Conservation (phyloP, 257 asterid genomes). For the Schizonepeta tenuifolia region DNA sequence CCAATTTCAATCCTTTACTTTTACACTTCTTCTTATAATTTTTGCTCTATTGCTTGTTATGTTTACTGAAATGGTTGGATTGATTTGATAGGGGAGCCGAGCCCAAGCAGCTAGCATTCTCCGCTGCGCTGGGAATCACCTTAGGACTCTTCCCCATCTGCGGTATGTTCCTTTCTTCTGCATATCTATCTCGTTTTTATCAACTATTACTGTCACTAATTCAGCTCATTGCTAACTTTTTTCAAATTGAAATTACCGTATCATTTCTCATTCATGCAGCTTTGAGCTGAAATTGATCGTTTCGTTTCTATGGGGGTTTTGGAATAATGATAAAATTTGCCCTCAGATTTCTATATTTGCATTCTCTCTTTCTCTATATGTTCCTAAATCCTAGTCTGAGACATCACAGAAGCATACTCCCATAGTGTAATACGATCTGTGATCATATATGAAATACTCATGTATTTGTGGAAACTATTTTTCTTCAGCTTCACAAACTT, state of each 20-base stretch:
- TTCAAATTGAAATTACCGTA: not conserved
- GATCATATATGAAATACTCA: too few relatives aligned
- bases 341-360: slow-evolving; percentile 4
- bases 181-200: slow-evolving; percentile 10
- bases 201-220: not conserved
- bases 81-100: slow-evolving; percentile 82
- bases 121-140: slow-evolving; percentile 83
- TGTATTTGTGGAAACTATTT: not conserved
- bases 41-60: not conserved
- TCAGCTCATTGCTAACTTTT: slow-evolving; percentile 2
- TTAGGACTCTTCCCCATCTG: slow-evolving; percentile 87
- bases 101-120: slow-evolving; percentile 89
- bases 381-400: slow-evolving; percentile 6
- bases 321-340: not conserved
- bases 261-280: slow-evolving; percentile 4
- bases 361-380: not conserved
- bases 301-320: not conserved
- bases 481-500: slow-evolving; percentile 16
- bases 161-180: slow-evolving; percentile 49
- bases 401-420: not conserved
- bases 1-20: not conserved
- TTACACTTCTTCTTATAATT: not conserved
- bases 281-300: slow-evolving; percentile 17
- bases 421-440: not conserved
- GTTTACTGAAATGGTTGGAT: not conserved